Conservation (phyloP, 345 rosid species). For the Eucalyptus microcorys region DNA sequence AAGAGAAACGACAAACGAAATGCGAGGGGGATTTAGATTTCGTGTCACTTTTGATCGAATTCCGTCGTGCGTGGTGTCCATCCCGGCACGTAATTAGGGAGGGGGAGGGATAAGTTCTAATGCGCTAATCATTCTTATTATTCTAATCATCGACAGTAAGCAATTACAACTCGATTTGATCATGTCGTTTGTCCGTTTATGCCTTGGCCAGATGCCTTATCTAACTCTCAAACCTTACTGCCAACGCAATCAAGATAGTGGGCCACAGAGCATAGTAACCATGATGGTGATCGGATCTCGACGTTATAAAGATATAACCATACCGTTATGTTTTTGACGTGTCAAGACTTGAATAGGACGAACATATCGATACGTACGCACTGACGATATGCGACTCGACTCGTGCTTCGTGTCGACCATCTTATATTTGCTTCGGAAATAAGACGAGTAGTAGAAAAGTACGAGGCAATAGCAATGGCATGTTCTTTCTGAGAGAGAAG, state of each 20-base stretch:
- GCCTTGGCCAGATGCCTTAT: background rate
- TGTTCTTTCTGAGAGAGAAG: background rate
- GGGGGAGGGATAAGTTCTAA: background rate
- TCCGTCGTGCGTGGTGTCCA: background rate
- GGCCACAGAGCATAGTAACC: background rate
- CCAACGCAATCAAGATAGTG: too few relatives aligned
- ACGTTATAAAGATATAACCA: background rate
- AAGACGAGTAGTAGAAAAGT: background rate
- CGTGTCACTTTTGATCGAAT: background rate
- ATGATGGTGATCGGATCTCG: background rate
- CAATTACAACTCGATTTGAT: background rate
- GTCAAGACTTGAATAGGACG: background rate
- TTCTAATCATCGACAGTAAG: background rate
- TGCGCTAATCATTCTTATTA: background rate
- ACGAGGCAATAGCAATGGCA: background rate
- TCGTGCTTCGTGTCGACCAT: background rate
- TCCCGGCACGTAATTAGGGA: background rate
- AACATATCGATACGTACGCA: background rate
- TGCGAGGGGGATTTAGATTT: background rate
- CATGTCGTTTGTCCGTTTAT: background rate
- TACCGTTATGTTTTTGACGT: background rate
- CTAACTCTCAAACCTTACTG: background rate
- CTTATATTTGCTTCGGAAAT: background rate
- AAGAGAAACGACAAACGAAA: background rate
- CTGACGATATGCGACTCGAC: background rate